Evolutionary conservation across 139 green algal species (phyloP).

Genomic region (Chlorella ohadii): DNA sequence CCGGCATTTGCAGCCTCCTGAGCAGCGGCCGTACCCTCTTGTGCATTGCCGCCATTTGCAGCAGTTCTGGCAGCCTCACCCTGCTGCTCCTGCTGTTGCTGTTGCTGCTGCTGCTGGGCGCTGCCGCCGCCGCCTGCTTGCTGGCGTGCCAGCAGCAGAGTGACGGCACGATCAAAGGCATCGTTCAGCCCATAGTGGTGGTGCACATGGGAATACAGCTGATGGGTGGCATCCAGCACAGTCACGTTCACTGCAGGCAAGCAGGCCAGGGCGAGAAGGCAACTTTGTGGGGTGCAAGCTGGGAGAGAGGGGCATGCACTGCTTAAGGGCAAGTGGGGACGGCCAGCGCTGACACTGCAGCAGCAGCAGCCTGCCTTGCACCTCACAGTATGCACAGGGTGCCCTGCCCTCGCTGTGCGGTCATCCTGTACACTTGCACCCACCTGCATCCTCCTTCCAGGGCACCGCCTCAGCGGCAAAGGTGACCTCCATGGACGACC

Average conservation of each 20-base stretch:
- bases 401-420: too few species aligned
- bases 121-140: neutral
- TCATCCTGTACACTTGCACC: too few species aligned
- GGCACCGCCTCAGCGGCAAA: slow-evolving; percentile 39
- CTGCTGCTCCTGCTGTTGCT: too few species aligned
- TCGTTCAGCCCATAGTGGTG: slow-evolving; percentile 81
- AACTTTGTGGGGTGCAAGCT: too few species aligned
- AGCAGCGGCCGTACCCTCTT: too few species aligned
- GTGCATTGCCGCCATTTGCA: too few species aligned
- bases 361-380: neutral
- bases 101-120: neutral
- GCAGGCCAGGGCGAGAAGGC: neutral
- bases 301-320: too few species aligned
- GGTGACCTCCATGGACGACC: slow-evolving; percentile 80
- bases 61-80: too few species aligned
- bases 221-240: slow-evolving; percentile 47
- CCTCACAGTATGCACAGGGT: too few species aligned
- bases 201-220: slow-evolving; percentile 55
- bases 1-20: too few species aligned
- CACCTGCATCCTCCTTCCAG: slow-evolving; percentile 14
- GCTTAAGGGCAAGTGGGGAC: too few species aligned
- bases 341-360: too few species aligned
- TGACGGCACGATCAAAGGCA: slow-evolving; percentile 76
- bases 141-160: slow-evolving; percentile 53
- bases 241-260: slow-evolving; percentile 49